Evolutionary conservation across 2,329 filamentous ascomycete species (phyloP).

Genomic region (Ceratocystis cubensis): DNA sequence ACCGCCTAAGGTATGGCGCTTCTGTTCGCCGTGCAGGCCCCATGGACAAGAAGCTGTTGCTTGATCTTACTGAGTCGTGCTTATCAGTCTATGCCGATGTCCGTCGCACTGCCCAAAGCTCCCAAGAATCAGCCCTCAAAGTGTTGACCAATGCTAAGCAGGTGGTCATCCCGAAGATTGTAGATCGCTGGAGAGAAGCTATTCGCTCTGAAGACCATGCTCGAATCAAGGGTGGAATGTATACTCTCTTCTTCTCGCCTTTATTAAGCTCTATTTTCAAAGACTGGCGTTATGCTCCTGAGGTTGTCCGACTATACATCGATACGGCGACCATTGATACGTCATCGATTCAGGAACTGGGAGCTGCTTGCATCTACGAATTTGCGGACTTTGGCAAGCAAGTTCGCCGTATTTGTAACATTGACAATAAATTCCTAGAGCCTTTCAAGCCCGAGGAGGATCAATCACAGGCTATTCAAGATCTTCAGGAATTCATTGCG

Average conservation of each 20-base stretch:
- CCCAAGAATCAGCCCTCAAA: conserved; percentile 86
- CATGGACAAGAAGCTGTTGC: conserved; percentile 71
- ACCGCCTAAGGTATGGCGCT: conserved; percentile 88
- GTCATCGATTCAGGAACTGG: conserved; percentile 82
- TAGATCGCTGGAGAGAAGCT: conserved; percentile 65
- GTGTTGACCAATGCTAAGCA: conserved; percentile 77
- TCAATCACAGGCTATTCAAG: conserved; percentile 35
- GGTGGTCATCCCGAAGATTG: conserved; percentile 76
- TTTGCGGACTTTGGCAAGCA: conserved; percentile 87
- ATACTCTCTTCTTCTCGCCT: conserved; percentile 78
- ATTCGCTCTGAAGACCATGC: conserved; percentile 72
- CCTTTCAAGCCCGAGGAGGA: conserved; percentile 47
- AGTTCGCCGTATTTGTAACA: conserved; percentile 54
- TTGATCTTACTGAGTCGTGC: conserved; percentile 80
- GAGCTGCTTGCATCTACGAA: conserved; percentile 66
- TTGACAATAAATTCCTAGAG: conserved; percentile 30
- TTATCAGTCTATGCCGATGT: conserved; percentile 91
- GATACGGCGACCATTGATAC: conserved; percentile 83
- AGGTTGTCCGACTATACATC: conserved; percentile 82
- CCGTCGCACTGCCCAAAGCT: conserved; percentile 80
- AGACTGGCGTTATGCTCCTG: conserved; percentile 90
- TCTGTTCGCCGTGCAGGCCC: conserved; percentile 76
- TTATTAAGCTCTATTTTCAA: conserved; percentile 75
- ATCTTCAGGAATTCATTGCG: conserved; percentile 58
- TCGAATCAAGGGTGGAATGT: conserved; percentile 88